phyloP scores from a whole-genome alignment of 1,284 basidiomycete species.

The Coniferiporia weirii region DNA sequence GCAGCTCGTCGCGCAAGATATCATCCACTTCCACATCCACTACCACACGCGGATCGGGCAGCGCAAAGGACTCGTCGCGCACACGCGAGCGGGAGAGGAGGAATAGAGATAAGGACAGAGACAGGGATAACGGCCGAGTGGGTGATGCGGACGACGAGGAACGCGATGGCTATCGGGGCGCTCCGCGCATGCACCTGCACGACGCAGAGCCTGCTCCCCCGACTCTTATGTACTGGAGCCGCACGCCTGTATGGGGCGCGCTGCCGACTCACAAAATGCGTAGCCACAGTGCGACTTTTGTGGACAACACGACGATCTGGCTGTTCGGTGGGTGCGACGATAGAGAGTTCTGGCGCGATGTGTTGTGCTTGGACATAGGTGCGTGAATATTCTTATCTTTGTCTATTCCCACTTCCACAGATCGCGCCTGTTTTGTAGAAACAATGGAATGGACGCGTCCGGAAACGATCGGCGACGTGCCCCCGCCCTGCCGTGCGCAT shows the following conservation, averaged over 20 bases:
- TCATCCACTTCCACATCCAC: slow-evolving; percentile 7
- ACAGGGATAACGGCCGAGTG: background rate
- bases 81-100: slow-evolving; percentile 12
- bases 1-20: background rate
- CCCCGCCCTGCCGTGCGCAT: slow-evolving; percentile 83
- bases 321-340: slow-evolving; percentile 88
- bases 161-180: background rate
- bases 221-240: slow-evolving; percentile 82
- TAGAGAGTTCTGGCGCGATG: slow-evolving; percentile 67
- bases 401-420: slow-evolving; percentile 1
- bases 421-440: slow-evolving; percentile 42
- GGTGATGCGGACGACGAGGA: slow-evolving; percentile 8
- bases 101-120: background rate
- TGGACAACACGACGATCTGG: slow-evolving; percentile 75
- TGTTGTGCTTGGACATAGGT: slow-evolving; percentile 87
- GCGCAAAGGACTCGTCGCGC: slow-evolving; percentile 8
- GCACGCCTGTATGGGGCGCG: slow-evolving; percentile 73
- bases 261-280: slow-evolving; percentile 73
- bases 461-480: slow-evolving; percentile 66
- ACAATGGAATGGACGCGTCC: slow-evolving; percentile 87
- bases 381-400: slow-evolving; percentile 23
- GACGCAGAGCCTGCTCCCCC: slow-evolving; percentile 50
- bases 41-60: slow-evolving; percentile 2
- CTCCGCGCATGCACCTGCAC: slow-evolving; percentile 35
- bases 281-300: slow-evolving; percentile 80